Evolutionary conservation across 352 stramenopile species (phyloP).

Genomic region (Phytopythium cucurbitacearum): DNA sequence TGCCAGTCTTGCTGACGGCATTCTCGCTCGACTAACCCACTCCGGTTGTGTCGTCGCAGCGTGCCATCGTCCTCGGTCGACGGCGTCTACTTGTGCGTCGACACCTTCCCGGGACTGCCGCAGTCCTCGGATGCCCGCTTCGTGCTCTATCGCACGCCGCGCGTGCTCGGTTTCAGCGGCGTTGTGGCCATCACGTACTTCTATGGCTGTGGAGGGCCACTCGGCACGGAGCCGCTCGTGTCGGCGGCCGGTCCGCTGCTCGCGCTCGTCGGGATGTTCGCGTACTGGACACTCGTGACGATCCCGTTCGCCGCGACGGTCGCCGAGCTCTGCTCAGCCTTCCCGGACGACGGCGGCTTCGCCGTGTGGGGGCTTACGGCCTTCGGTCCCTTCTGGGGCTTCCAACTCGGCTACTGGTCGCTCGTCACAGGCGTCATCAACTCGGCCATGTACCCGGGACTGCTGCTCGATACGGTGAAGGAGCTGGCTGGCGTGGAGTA

Average conservation of each 20-base stretch:
- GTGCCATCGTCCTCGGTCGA: no score
- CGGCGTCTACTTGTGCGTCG: constrained; percentile 6
- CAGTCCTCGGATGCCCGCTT: constrained; percentile 2
- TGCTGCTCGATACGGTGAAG: constrained; percentile 8
- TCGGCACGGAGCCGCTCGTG: constrained; percentile 19
- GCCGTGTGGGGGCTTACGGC: constrained; percentile 84
- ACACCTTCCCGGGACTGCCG: constrained; percentile 9
- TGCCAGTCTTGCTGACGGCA: no score
- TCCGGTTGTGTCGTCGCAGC: no score
- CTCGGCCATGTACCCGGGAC: constrained; percentile 55
- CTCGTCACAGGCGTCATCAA: constrained; percentile 66
- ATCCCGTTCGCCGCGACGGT: constrained; percentile 85
- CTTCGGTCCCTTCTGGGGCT: constrained; percentile 76
- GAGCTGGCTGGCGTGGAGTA: neutral
- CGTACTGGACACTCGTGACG: constrained; percentile 81
- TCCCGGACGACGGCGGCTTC: constrained; percentile 70
- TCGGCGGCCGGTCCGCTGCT: constrained; percentile 26
- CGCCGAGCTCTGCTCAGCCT: constrained; percentile 79
- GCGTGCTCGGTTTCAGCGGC: constrained; percentile 13
- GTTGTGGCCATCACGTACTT: constrained; percentile 23
- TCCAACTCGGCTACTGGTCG: constrained; percentile 54
- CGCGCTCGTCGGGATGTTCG: constrained; percentile 61
- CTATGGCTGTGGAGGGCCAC: constrained; percentile 9
- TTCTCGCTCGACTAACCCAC: no score
- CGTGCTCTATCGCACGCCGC: constrained; percentile 6